Conservation (phyloP, 805 yeast species). For the Lipomyces orientalis region DNA sequence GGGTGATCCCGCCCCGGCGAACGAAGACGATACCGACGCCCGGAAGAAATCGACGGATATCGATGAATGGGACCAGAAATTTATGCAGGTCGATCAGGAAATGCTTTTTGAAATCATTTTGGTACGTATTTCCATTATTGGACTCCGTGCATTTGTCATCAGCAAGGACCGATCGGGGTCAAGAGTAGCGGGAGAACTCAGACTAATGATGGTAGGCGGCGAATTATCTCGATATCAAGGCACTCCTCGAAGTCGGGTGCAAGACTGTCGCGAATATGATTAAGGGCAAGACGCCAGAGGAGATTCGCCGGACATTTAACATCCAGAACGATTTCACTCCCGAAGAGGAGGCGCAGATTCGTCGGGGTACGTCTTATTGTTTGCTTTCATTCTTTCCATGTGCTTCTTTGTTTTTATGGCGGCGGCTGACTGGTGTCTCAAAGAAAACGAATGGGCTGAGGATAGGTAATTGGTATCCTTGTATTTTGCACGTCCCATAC, state of each 20-base stretch:
- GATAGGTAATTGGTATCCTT: slow-evolving; percentile 41
- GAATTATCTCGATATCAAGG: slow-evolving; percentile 54
- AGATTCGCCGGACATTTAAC: slow-evolving; percentile 53
- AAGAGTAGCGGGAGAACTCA: background rate
- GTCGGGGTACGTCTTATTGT: slow-evolving; percentile 34
- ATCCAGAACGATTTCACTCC: slow-evolving; percentile 55
- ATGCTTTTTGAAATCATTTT: slow-evolving; percentile 56
- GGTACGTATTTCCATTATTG: slow-evolving; percentile 21
- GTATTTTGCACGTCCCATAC: no score
- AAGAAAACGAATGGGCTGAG: slow-evolving; percentile 54
- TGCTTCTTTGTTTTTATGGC: background rate
- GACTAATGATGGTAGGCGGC: slow-evolving; percentile 44
- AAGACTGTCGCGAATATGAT: slow-evolving; percentile 58
- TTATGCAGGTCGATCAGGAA: slow-evolving; percentile 85
- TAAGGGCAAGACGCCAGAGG: slow-evolving; percentile 54
- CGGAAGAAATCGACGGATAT: slow-evolving; percentile 79
- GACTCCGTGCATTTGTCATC: background rate
- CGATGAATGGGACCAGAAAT: slow-evolving; percentile 94
- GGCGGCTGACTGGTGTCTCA: background rate
- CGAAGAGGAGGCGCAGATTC: slow-evolving; percentile 55
- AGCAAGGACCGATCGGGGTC: background rate
- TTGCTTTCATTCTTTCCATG: slow-evolving; percentile 17
- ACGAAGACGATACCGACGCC: slow-evolving; percentile 78
- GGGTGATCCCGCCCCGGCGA: slow-evolving; percentile 65
- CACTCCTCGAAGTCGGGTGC: slow-evolving; percentile 55